Evolutionary conservation across 1,139 yeast species (phyloP).

Genomic region (Taiozyma onychis): DNA sequence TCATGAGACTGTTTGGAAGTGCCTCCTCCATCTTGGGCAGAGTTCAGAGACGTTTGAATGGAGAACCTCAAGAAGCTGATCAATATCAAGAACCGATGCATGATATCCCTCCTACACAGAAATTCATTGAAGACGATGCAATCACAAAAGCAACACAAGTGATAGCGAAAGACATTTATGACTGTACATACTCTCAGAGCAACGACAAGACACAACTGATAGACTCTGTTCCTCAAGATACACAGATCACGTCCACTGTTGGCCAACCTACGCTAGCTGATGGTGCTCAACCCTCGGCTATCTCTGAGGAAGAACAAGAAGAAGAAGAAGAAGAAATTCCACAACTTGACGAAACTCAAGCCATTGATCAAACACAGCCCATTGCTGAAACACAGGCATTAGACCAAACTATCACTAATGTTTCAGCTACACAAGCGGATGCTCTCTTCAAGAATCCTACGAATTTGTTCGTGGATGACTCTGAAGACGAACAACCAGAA

Average conservation of each 20-base stretch:
- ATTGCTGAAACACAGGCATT: not conserved
- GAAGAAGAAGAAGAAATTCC: not conserved
- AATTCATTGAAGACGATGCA: not conserved
- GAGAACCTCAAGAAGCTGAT: conserved; percentile 11
- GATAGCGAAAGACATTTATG: not conserved
- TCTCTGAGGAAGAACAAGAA: not conserved
- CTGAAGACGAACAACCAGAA: conserved; percentile 7
- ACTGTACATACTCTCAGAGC: not conserved
- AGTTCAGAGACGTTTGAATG: conserved; percentile 20
- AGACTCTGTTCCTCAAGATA: not conserved
- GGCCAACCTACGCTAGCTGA: not conserved
- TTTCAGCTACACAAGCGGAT: not conserved
- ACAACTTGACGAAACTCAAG: not conserved
- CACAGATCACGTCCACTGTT: not conserved
- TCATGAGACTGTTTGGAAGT: not conserved
- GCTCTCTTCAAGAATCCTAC: not conserved
- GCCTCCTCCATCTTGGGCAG: conserved; percentile 9
- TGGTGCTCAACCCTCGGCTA: not conserved
- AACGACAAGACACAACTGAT: not conserved
- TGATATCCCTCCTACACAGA: not conserved
- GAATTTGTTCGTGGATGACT: conserved; percentile 19
- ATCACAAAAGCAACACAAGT: not conserved
- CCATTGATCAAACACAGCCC: not conserved
- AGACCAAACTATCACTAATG: too few species aligned
- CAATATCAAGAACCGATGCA: not conserved